phyloP scores from a whole-genome alignment of 768 basidiomycete genomes.

The Pulveroboletus sp. region DNA sequence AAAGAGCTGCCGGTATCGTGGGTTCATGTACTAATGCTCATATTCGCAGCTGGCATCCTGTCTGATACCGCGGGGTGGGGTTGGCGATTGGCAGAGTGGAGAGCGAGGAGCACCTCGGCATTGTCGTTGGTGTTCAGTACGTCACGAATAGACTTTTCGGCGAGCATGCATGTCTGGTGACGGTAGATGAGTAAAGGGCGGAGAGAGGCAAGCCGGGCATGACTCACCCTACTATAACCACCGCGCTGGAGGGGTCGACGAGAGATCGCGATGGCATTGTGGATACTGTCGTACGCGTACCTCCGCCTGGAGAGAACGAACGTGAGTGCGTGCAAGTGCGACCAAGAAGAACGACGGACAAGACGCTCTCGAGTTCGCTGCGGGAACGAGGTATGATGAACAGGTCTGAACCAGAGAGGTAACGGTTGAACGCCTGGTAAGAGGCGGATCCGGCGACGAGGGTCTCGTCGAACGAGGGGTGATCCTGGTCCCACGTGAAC shows the following conservation, averaged over 20 bases:
- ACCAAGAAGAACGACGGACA: constrained; percentile 43
- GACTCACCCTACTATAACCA: constrained; percentile 50
- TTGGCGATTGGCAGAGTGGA: constrained; percentile 42
- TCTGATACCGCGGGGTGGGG: constrained; percentile 13
- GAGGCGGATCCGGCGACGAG: constrained; percentile 76
- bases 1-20: background rate
- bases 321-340: constrained; percentile 3
- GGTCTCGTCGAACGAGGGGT: constrained; percentile 65
- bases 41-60: constrained; percentile 8
- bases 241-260: constrained; percentile 56
- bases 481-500: constrained; percentile 65
- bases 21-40: constrained; percentile 25
- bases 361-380: constrained; percentile 62
- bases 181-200: background rate
- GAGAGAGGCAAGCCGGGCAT: too few species aligned
- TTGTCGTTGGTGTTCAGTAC: constrained; percentile 72
- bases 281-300: constrained; percentile 76
- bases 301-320: constrained; percentile 44
- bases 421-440: constrained; percentile 74
- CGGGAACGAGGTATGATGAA: constrained; percentile 64
- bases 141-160: constrained; percentile 63
- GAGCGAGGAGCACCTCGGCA: constrained; percentile 53
- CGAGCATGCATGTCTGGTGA: constrained; percentile 60
- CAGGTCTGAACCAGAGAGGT: constrained; percentile 64
- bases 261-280: constrained; percentile 71